phyloP scores from a whole-genome alignment of 83 land plant species.

The Thuja plicata region DNA sequence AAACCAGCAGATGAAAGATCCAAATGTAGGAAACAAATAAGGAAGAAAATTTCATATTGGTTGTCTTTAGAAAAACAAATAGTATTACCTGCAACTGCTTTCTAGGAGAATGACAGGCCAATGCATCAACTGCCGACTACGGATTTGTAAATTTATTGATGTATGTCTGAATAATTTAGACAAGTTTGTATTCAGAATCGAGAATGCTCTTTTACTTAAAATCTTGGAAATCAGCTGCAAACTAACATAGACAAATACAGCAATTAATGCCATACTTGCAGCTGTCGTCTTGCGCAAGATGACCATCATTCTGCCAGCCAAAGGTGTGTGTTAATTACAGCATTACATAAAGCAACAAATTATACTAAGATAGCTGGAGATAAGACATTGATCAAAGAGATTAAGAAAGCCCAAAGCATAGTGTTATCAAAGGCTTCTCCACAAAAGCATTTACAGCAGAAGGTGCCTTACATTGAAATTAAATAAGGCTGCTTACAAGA shows the following conservation, averaged over 20 bases:
- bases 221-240: conserved; percentile 42
- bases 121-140: conserved; percentile 69
- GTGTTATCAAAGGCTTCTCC: background rate
- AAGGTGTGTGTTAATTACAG: background rate
- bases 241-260: conserved; percentile 50
- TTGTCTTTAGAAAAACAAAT: background rate
- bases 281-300: conserved; percentile 43
- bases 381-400: background rate
- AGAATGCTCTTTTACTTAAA: conserved; percentile 29
- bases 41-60: background rate
- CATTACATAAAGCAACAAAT: background rate
- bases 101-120: conserved; percentile 79
- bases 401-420: background rate
- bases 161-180: conserved; percentile 40
- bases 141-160: conserved; percentile 54
- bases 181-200: conserved; percentile 17
- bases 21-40: background rate
- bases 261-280: conserved; percentile 48
- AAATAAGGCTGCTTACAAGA: conserved; percentile 18
- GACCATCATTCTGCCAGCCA: conserved; percentile 31
- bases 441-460: conserved; percentile 6
- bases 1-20: background rate
- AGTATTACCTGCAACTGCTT: conserved; percentile 51
- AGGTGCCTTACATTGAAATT: conserved; percentile 46
- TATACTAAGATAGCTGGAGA: background rate